These are phyloP conservation scores for Asterophora lycoperdoides DNA, from an alignment of 768 basidiomycete genomes.

Conservation along the genomic window DNA sequence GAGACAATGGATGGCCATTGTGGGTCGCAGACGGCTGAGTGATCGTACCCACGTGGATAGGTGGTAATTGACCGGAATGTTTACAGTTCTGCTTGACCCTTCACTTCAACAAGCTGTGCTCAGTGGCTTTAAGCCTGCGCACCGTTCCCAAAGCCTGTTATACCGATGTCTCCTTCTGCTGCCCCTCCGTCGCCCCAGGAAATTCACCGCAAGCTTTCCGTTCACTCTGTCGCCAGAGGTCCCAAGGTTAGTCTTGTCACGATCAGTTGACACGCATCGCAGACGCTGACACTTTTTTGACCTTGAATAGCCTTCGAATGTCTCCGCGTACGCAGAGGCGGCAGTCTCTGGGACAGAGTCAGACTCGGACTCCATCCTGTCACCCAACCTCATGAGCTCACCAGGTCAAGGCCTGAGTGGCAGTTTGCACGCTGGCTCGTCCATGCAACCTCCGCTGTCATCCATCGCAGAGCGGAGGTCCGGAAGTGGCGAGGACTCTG, in stretches of 20 bases:
- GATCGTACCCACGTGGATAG: constrained; percentile 3
- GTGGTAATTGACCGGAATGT: constrained; percentile 7
- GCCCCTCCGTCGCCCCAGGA: constrained; percentile 83
- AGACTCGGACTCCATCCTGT: constrained; percentile 74
- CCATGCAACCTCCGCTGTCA: constrained; percentile 52
- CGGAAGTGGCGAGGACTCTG: constrained; percentile 73
- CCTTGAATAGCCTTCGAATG: constrained; percentile 17
- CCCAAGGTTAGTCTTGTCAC: constrained; percentile 38
- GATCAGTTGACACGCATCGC: constrained; percentile 7
- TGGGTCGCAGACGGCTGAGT: not conserved
- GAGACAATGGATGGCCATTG: not conserved
- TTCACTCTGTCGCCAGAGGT: constrained; percentile 57
- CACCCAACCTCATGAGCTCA: constrained; percentile 47
- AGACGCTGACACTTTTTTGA: constrained; percentile 10
- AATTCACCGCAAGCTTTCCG: constrained; percentile 79
- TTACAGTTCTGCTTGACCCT: not conserved
- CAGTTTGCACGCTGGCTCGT: constrained; percentile 28
- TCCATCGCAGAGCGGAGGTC: constrained; percentile 75
- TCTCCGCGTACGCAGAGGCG: constrained; percentile 14
- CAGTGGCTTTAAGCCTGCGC: not conserved
- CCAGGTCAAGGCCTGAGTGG: constrained; percentile 26
- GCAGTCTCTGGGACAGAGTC: constrained; percentile 73
- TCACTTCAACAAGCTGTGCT: constrained; percentile 4
- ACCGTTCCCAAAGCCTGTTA: not conserved
- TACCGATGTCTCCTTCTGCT: constrained; percentile 36